These are phyloP conservation scores for Tetrahymena elliotti DNA, from an alignment of 73 alveolate species.

Conservation along the genomic window DNA sequence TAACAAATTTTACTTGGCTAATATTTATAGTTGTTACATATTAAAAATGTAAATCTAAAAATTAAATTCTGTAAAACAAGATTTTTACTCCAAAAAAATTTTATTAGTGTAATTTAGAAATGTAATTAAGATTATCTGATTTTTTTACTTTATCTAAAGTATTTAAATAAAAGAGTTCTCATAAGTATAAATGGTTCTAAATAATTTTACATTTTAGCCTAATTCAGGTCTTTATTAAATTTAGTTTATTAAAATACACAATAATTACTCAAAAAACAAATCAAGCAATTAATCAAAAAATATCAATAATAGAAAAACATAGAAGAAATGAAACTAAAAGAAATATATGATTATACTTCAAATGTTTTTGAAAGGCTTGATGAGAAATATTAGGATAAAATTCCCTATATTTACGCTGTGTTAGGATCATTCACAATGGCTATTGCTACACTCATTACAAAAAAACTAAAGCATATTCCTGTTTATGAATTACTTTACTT, in stretches of 20 bases:
- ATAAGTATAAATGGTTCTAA: no score
- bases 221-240: not conserved
- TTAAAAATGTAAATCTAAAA: no score
- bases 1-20: no score
- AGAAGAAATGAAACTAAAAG: not conserved
- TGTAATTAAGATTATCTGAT: no score
- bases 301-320: not conserved
- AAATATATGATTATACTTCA: not conserved
- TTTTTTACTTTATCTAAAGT: no score
- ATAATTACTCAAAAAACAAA: not conserved
- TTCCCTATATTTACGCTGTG: not conserved
- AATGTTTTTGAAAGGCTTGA: not conserved
- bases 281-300: not conserved
- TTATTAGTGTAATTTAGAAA: no score
- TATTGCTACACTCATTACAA: not conserved
- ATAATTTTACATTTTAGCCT: no score
- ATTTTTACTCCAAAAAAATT: no score
- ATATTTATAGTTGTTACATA: no score
- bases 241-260: not conserved
- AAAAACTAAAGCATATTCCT: not conserved
- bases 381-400: not conserved
- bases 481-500: not conserved
- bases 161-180: not conserved
- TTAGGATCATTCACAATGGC: not conserved
- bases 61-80: no score